A percentile compares a stretch with the other conserved stretches of the same genome.
phyloP scores from a whole-genome alignment of 73 alveolate species.

The Effrenium voratum region DNA sequence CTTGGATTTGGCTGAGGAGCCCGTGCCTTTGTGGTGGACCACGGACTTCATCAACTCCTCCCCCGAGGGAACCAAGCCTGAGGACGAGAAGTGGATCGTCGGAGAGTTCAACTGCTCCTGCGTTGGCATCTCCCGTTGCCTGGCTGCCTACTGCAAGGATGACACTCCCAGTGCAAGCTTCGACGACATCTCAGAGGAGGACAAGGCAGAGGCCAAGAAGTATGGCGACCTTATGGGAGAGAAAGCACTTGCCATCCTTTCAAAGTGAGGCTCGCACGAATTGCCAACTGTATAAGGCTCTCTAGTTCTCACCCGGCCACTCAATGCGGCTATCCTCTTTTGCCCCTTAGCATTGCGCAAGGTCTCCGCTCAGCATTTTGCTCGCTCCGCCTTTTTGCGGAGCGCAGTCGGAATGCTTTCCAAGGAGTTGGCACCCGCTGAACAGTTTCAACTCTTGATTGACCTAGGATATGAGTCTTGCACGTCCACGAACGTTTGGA shows the following conservation, averaged over 20 bases:
- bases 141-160: constrained; percentile 94
- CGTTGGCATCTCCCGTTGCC: constrained; percentile 75
- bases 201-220: constrained; percentile 88
- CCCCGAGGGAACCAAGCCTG: background rate
- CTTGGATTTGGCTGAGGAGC: constrained; percentile 62
- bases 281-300: too few species aligned
- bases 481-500: too few species aligned
- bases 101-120: constrained; percentile 66
- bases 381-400: too few species aligned
- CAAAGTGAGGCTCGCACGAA: constrained; percentile 36
- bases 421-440: too few species aligned
- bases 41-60: constrained; percentile 44
- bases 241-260: constrained; percentile 59
- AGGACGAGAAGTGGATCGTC: constrained; percentile 51
- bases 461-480: too few species aligned
- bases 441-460: too few species aligned
- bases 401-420: too few species aligned
- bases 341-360: too few species aligned
- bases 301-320: too few species aligned
- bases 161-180: constrained; percentile 75
- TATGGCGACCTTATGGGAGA: constrained; percentile 75
- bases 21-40: constrained; percentile 70
- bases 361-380: too few species aligned
- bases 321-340: too few species aligned
- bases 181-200: constrained; percentile 66